Conservation (phyloP, 2,329 filamentous ascomycete genomes). For the Monosporascus cannonballus region DNA sequence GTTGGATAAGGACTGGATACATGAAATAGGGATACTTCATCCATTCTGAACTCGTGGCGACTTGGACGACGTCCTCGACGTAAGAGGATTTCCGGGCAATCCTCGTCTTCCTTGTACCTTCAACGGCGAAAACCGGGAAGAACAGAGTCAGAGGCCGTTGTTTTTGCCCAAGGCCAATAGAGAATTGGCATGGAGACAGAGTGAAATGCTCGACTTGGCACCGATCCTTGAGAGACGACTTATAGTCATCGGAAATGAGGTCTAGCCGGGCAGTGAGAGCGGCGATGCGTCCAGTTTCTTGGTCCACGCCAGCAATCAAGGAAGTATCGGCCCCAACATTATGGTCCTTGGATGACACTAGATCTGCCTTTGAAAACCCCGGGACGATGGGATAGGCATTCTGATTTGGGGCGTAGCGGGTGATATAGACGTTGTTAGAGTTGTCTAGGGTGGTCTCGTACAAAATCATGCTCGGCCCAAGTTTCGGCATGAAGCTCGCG, state of each 20-base stretch:
- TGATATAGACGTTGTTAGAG: constrained; percentile 6
- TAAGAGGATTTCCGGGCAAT: constrained; percentile 38
- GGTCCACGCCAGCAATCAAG: neutral
- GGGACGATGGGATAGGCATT: constrained; percentile 1
- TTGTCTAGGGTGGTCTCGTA: constrained; percentile 27
- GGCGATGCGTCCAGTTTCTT: constrained; percentile 2
- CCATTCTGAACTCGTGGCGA: constrained; percentile 14
- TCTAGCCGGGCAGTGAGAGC: constrained; percentile 3
- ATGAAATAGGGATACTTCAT: constrained; percentile 2
- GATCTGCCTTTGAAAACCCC: constrained; percentile 2
- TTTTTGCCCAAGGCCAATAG: constrained; percentile 30
- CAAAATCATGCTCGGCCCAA: constrained; percentile 25
- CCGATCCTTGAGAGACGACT: neutral
- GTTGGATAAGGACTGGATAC: constrained; percentile 4
- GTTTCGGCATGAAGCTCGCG: constrained; percentile 14
- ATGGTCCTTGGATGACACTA: neutral
- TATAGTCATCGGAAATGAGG: neutral
- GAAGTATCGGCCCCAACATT: neutral
- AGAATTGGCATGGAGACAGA: constrained; percentile 30
- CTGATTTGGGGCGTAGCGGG: constrained; percentile 6
- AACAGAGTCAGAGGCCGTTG: constrained; percentile 23
- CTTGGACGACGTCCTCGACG: constrained; percentile 34
- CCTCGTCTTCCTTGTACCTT: constrained; percentile 26
- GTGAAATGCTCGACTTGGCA: constrained; percentile 5
- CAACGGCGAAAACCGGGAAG: constrained; percentile 33